Evolutionary conservation across 2,329 filamentous ascomycete species (phyloP).

Genomic region (Alternaria rosae): DNA sequence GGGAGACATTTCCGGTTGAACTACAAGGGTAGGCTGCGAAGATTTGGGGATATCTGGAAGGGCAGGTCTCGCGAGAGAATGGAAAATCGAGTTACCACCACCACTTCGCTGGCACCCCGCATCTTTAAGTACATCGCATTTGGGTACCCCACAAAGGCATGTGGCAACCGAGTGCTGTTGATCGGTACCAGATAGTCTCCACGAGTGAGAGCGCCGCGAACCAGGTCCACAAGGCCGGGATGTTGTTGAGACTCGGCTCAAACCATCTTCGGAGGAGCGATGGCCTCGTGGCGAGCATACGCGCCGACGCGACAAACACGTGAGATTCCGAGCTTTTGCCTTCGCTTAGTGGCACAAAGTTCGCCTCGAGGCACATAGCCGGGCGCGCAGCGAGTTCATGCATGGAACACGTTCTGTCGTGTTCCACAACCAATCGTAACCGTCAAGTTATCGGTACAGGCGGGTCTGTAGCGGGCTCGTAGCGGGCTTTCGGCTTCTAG

Average conservation of each 20-base stretch:
- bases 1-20: constrained; percentile 36
- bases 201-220: constrained; percentile 3
- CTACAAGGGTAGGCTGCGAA: not conserved
- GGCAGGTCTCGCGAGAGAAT: constrained; percentile 22
- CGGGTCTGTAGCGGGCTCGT: constrained; percentile 10
- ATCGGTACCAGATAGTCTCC: not conserved
- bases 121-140: constrained; percentile 29
- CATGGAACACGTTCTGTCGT: constrained; percentile 2
- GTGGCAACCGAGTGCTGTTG: constrained; percentile 15
- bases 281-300: constrained; percentile 23
- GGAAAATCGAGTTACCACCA: constrained; percentile 3
- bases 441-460: constrained; percentile 12
- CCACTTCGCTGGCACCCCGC: constrained; percentile 16
- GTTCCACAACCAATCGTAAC: constrained; percentile 22
- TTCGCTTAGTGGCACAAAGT: constrained; percentile 23
- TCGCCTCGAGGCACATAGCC: constrained; percentile 31
- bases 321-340: not conserved
- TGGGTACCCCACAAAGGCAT: constrained; percentile 14
- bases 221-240: constrained; percentile 3
- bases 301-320: constrained; percentile 19
- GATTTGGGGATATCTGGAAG: constrained; percentile 8
- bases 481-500: constrained; percentile 16
- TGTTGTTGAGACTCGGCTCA: constrained; percentile 1
- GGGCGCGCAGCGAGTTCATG: constrained; percentile 3
- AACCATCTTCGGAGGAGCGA: not conserved